Conservation (phyloP, 2,329 filamentous ascomycete species). For the Colletotrichum noveboracense region DNA sequence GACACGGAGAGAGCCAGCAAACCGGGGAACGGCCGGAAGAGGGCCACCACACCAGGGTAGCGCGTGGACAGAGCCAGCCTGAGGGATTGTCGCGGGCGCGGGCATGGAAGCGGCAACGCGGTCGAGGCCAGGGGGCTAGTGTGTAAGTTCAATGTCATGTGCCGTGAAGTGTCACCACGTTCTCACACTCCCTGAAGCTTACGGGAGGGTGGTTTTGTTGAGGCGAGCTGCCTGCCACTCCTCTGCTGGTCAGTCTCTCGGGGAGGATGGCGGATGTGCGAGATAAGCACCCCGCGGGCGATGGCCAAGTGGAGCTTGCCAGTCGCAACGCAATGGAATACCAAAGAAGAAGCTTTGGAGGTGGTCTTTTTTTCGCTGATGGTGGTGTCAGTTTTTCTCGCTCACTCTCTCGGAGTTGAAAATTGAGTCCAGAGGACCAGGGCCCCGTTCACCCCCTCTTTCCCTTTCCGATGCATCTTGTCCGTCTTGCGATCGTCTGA, state of each 20-base stretch:
- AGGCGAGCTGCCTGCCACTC: neutral
- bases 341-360: neutral
- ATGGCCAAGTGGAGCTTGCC: constrained; percentile 8
- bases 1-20: constrained; percentile 5
- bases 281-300: constrained; percentile 9
- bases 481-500: neutral
- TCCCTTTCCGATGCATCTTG: neutral
- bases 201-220: constrained; percentile 5
- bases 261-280: neutral
- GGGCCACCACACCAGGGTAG: constrained; percentile 3
- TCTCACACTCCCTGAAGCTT: constrained; percentile 8
- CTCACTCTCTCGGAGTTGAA: neutral
- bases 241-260: neutral
- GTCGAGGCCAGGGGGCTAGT: constrained; percentile 8
- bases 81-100: constrained; percentile 2
- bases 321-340: neutral
- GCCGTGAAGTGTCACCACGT: constrained; percentile 11
- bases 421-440: neutral
- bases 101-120: neutral
- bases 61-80: constrained; percentile 1
- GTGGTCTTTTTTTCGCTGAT: neutral
- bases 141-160: constrained; percentile 11
- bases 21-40: constrained; percentile 16
- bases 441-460: neutral
- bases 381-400: neutral